Percentiles rank a stretch among this genome's conserved stretches.
These are phyloP conservation scores for Dendrobium huoshanense DNA, from an alignment of 106 monocot species.

Conservation along the genomic window DNA sequence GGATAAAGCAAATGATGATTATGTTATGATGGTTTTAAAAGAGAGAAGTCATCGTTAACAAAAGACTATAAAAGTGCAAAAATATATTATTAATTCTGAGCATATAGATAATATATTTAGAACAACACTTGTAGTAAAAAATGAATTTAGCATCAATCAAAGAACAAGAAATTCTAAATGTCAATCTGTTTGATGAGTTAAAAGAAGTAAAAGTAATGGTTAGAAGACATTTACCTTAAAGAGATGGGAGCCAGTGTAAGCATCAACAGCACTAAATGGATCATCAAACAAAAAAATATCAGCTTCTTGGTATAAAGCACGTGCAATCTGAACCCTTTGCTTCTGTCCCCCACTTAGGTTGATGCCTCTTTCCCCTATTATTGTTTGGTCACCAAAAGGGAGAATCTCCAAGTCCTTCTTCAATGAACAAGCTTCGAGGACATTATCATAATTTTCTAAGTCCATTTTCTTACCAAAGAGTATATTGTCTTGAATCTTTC, in stretches of 20 bases:
- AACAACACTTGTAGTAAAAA: not conserved
- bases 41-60: not conserved
- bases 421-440: conserved; percentile 67
- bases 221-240: conserved; percentile 55
- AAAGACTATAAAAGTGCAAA: not conserved
- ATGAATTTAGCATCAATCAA: not conserved
- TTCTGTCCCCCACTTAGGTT: conserved; percentile 97
- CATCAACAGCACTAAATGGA: conserved; percentile 96
- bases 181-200: not conserved
- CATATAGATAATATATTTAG: not conserved
- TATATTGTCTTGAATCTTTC: conserved; percentile 86
- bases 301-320: conserved; percentile 86
- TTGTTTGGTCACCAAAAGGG: conserved; percentile 77
- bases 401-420: conserved; percentile 89
- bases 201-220: not conserved
- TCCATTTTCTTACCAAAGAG: conserved; percentile 83
- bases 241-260: conserved; percentile 82
- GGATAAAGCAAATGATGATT: not conserved
- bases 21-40: not conserved
- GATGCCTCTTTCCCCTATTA: conserved; percentile 94
- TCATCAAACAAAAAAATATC: conserved; percentile 89
- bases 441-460: conserved; percentile 49
- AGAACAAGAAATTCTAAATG: not conserved
- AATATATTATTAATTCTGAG: not conserved
- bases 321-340: conserved; percentile 90